Base-by-base conservation (phyloP, 139 green algal genomes). In the Penium margaritaceum region DNA sequence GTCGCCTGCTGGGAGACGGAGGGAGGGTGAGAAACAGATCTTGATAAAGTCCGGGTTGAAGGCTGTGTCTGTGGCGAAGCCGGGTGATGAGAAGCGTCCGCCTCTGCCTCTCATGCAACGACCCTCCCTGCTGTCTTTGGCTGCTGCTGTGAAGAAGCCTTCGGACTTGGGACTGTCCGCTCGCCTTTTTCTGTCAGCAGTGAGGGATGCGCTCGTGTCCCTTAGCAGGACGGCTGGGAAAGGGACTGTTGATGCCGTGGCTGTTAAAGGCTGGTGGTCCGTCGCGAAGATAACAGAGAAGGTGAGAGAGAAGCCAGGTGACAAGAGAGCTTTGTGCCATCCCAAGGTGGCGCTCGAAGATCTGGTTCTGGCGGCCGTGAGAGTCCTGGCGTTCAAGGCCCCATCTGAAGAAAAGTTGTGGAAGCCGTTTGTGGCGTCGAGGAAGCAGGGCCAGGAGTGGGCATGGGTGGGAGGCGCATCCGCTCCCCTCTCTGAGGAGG, bases 341-440 rank as follows among this genome's bases (percentile, higher is more conserved):
- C 21, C 39, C 9, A 14, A 64, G 32, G n/a, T 55, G 30, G 15
- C 30, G 24, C 27, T 70, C 0, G 63, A 60, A n/a, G 63, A 70
- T 15, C 39, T 70, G 29, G 63, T 70, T 7, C 27, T 44, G 24
- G 21, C 27, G 63, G 63, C 63, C 29, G n/a, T 70, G 6, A 57
- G 30, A 15, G 63, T 70, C 24, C 41, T 70, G 1, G 30, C 63
- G n/a, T 62, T 24, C 32, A 70, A 55, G 41, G 63, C 63, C 29
- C 63, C 63, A 15, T 33, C 63, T 15, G 63, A 33, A 15, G 63
- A 30, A 24, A n/a, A 33, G 30, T 19, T 70, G 1, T 70, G 63
- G 63, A 70, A 70, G 41, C 63, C 63, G 24, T 70, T 70, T 27
- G 63, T 70, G 41, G 30, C 63, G 2, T 36, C 39, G 63, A n/a